These are phyloP conservation scores for Diaporthe aspalathi DNA, from an alignment of 2,329 filamentous ascomycete species.

Conservation along the genomic window DNA sequence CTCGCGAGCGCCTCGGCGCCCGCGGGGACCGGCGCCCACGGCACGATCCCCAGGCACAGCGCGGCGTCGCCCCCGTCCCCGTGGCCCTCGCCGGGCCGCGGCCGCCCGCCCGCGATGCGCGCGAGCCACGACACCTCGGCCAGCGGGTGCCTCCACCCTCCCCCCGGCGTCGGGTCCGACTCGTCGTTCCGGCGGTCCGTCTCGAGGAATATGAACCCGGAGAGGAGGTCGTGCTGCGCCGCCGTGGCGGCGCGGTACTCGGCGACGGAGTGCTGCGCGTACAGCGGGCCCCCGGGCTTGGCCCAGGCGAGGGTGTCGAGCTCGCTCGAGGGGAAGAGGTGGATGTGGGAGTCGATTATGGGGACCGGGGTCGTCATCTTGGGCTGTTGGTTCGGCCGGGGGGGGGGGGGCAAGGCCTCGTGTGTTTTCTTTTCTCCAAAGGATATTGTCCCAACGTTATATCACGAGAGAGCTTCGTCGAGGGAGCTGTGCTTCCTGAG, in stretches of 20 bases:
- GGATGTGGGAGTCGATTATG: slow-evolving; percentile 92
- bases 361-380: slow-evolving; percentile 52
- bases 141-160: slow-evolving; percentile 75
- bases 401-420: too few species aligned
- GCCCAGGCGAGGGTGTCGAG: slow-evolving; percentile 77
- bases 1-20: slow-evolving; percentile 68
- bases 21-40: slow-evolving; percentile 86
- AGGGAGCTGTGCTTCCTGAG: background rate
- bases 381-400: background rate
- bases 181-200: slow-evolving; percentile 78
- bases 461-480: background rate
- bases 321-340: slow-evolving; percentile 82
- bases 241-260: slow-evolving; percentile 68
- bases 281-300: slow-evolving; percentile 67
- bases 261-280: slow-evolving; percentile 71
- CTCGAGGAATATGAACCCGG: slow-evolving; percentile 86
- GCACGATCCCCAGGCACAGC: slow-evolving; percentile 76
- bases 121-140: slow-evolving; percentile 78
- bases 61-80: slow-evolving; percentile 60
- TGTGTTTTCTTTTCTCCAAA: too few species aligned
- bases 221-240: slow-evolving; percentile 56
- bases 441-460: too few species aligned
- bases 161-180: slow-evolving; percentile 48
- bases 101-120: slow-evolving; percentile 71
- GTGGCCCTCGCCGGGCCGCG: slow-evolving; percentile 69